Evolutionary conservation across 345 rosid species (phyloP).

Genomic region (Erysimum cheiranthoides): DNA sequence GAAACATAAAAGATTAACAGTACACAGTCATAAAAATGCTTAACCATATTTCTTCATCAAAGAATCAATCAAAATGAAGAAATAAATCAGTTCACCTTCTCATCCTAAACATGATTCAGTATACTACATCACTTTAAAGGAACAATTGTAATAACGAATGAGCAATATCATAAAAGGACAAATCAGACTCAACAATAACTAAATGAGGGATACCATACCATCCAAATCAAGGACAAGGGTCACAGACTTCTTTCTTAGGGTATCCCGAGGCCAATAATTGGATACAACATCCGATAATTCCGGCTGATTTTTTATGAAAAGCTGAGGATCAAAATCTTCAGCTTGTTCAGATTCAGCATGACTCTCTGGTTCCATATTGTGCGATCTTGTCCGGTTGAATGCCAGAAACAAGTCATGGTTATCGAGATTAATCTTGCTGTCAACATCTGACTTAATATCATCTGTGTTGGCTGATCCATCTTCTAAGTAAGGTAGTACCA

Average conservation of each 20-base stretch:
- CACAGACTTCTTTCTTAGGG: conserved; percentile 59
- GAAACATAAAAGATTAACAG: neutral
- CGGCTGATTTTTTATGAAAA: conserved; percentile 72
- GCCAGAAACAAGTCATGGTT: conserved; percentile 63
- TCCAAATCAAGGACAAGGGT: conserved; percentile 95
- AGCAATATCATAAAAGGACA: neutral
- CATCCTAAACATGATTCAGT: neutral
- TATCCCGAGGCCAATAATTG: conserved; percentile 62
- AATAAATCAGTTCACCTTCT: neutral
- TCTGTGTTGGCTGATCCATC: conserved; percentile 56
- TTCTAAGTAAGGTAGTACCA: conserved; percentile 79
- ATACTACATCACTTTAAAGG: neutral
- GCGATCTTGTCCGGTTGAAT: conserved; percentile 66
- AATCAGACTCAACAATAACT: neutral
- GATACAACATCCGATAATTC: conserved; percentile 81
- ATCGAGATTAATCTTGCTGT: conserved; percentile 50
- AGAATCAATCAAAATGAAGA: neutral
- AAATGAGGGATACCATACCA: conserved; percentile 57
- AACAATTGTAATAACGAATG: neutral
- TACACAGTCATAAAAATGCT: neutral
- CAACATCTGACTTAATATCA: conserved; percentile 57
- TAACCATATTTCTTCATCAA: neutral
- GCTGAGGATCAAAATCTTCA: conserved; percentile 83
- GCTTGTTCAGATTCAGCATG: conserved; percentile 59
- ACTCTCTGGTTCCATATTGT: conserved; percentile 55